Percentiles rank a stretch among this genome's conserved stretches.
Conservation (phyloP, 495 filamentous ascomycete species). For the Xylaria flabelliformis region DNA sequence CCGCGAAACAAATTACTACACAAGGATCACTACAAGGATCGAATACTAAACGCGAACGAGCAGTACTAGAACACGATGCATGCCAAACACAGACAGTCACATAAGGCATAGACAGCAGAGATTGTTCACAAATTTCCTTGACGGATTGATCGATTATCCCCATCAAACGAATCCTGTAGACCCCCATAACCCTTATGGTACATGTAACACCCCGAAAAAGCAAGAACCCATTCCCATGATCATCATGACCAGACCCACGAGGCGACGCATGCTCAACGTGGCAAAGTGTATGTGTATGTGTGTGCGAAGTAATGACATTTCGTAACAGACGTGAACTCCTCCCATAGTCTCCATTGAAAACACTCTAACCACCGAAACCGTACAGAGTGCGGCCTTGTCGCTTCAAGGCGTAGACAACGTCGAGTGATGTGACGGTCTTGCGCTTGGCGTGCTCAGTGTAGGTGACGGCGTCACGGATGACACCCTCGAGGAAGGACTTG, state of each 20-base stretch:
- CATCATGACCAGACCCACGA: constrained; percentile 42
- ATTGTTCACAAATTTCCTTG: constrained; percentile 30
- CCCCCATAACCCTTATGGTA: constrained; percentile 44
- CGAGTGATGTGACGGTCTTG: constrained; percentile 94
- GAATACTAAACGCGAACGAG: not conserved
- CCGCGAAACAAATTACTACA: not conserved
- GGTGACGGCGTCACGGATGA: constrained; percentile 98
- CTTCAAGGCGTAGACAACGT: constrained; percentile 94
- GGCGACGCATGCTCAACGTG: constrained; percentile 31
- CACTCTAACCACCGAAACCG: constrained; percentile 92
- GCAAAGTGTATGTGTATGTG: constrained; percentile 22
- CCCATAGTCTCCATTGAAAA: constrained; percentile 25
- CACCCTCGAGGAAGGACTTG: constrained; percentile 99
- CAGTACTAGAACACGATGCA: not conserved
- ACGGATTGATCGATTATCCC: constrained; percentile 38
- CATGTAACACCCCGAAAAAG: constrained; percentile 48
- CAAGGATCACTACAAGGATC: not conserved
- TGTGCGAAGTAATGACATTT: constrained; percentile 39
- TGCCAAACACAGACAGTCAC: constrained; percentile 15
- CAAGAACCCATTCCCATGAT: constrained; percentile 44
- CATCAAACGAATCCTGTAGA: constrained; percentile 33
- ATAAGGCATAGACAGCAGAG: not conserved
- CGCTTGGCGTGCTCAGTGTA: constrained; percentile 98
- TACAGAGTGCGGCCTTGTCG: constrained; percentile 94
- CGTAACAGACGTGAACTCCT: constrained; percentile 42